Conservation (phyloP, 345 rosid genomes). For the Salix udensis region DNA sequence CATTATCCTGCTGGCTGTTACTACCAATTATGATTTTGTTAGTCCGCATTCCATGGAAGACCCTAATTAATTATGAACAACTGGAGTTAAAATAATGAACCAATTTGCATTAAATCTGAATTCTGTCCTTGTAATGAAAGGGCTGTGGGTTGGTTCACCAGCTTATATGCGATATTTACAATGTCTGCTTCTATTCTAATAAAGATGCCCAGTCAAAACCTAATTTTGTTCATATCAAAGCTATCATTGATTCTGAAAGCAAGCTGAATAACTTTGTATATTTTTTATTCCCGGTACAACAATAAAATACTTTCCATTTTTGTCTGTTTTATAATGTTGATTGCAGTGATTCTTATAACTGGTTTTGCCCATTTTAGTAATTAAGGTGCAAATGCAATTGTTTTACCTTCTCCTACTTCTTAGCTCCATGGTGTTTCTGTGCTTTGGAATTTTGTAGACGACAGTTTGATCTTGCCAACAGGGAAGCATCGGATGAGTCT, state of each 20-base stretch:
- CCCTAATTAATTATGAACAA: not conserved
- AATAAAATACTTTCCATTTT: not conserved
- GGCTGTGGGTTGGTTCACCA: not conserved
- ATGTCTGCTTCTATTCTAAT: not conserved
- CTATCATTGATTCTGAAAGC: not conserved
- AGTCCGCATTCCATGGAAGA: not conserved
- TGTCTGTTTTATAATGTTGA: not conserved
- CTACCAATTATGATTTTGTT: not conserved
- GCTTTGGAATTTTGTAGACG: constrained; percentile 41
- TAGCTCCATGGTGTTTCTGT: not conserved
- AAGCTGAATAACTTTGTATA: not conserved
- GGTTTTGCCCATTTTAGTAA: not conserved
- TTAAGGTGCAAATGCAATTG: not conserved
- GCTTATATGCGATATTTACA: not conserved
- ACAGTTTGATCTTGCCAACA: constrained; percentile 86
- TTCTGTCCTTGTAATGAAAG: not conserved
- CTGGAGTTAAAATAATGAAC: not conserved
- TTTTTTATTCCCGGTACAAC: not conserved
- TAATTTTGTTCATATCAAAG: not conserved
- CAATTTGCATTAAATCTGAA: not conserved
- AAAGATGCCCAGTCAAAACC: not conserved
- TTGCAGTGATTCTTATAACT: not conserved
- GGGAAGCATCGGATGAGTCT: constrained; percentile 94
- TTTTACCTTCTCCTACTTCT: not conserved
- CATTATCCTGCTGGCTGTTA: not conserved